phyloP scores from a whole-genome alignment of 441 rosid genomes.

The Gossypium armourianum region DNA sequence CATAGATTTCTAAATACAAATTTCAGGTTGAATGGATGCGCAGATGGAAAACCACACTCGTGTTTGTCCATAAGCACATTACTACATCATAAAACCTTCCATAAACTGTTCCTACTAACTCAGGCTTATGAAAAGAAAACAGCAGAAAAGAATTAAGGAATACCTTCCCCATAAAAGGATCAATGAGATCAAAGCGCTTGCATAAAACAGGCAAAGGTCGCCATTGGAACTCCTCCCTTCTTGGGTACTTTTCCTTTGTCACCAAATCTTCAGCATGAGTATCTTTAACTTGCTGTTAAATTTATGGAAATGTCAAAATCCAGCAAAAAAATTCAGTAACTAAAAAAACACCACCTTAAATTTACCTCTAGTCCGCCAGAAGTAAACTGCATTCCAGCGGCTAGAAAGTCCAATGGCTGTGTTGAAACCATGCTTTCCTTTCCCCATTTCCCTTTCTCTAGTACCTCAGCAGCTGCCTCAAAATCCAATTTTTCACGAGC shows the following conservation, averaged over 20 bases:
- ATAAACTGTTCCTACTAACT: neutral
- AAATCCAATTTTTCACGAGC: conserved; percentile 90
- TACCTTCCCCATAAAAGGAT: conserved; percentile 95
- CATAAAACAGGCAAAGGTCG: conserved; percentile 76
- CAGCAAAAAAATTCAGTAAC: conserved; percentile 13
- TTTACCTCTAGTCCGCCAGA: conserved; percentile 68
- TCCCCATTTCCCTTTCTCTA: conserved; percentile 56
- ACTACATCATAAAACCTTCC: neutral
- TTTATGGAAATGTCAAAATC: conserved; percentile 6
- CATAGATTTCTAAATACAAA: neutral
- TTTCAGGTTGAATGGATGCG: neutral
- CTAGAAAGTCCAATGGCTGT: conserved; percentile 38
- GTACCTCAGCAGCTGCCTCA: conserved; percentile 89
- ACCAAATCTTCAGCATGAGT: conserved; percentile 37
- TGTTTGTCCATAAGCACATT: neutral
- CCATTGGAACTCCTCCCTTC: conserved; percentile 88
- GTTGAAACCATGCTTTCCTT: conserved; percentile 35
- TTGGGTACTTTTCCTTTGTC: conserved; percentile 44
- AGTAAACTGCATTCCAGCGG: conserved; percentile 59
- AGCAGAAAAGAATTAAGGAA: neutral
- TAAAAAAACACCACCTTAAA: conserved; percentile 13
- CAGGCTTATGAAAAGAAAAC: neutral
- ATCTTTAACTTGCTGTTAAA: conserved; percentile 45
- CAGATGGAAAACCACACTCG: neutral
- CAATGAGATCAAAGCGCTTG: conserved; percentile 93